Evolutionary conservation across 2,329 filamentous ascomycete genomes (phyloP), one percentile per base, ranked within the genome.

Genomic region (Sporothrix sp.): DNA sequence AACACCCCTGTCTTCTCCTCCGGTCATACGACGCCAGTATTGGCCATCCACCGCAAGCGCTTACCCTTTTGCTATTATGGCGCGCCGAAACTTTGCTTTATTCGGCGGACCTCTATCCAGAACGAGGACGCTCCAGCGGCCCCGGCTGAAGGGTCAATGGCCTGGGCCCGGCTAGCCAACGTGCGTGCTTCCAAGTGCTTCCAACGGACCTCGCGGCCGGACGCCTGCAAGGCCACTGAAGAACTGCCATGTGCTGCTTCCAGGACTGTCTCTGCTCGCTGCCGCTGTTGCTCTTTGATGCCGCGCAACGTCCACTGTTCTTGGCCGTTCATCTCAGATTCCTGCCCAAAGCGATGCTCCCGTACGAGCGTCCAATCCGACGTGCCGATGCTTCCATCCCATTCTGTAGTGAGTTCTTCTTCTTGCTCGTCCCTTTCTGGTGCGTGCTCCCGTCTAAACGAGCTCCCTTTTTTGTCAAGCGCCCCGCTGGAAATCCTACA

Each of bases 161-260:
- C 21, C 43, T 48, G 43, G 37, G 11, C 36, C 30, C n/a, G 23
- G 23, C 27, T 20, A 25, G 21, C 32, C 37, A 36, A 43, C 36
- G 50, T 23, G 16, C 23, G 18, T 47, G 50, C 36, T 35, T 37
- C 43, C 42, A 40, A 51, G 40, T 20, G 14, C 35, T 39, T 45
- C 33, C 33, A 36, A 37, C 36, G 32, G 37, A 36, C 36, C 13
- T 16, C 30, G 20, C n/a, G 28, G 32, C 21, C 42, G 36, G 13
- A 36, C 2, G 23, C 16, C 13, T 6, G 21, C 11, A 38, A 28
- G 43, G 38, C 11, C 18, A n/a, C n/a, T n/a, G n/a, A n/a, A n/a
- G n/a, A n/a, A n/a, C n/a, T n/a, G n/a, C n/a, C n/a, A n/a, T n/a
- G n/a, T n/a, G n/a, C n/a, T n/a, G n/a, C n/a, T n/a, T n/a, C n/a